Evolutionary conservation across 306 rosid species (phyloP), one percentile per base, ranked within the genome.

Genomic region (Geum urbanum): DNA sequence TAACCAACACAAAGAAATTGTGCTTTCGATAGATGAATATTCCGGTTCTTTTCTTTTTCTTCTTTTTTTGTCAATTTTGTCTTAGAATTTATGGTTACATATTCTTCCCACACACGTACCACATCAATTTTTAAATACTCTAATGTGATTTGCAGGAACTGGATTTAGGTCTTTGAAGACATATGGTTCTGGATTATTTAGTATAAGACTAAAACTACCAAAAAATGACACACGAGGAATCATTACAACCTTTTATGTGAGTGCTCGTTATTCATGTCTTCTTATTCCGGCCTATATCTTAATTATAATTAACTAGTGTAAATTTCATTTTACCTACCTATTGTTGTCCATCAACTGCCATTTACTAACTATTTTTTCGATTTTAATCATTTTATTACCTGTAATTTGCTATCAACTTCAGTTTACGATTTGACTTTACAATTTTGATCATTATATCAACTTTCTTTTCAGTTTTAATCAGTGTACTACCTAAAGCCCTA

Each of bases 211-310:
- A 8, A 69, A 27, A 49, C 72, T 69, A 50, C 63, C 72, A 19
- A 18, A 12, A 1, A 40, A 40, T 19, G 72, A 69, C 40, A 18
- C 72, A 7, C 39, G 50, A 35, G 48, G 62, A 37, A 40, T 69
- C 49, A 3, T 69, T 14, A 69, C 72, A 69, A 74, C 79, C 22
- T 81, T 77, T 12, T 74, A 81, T 46, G 82, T 81, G 60, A 44
- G 27, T 18, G 6, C 32, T 63, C 24, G 1, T 11, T 43, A 19
- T 41, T 19, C 44, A 2, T 3, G 18, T 7, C 1, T 41, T 41
- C 22, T 49, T 18, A n/a, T n/a, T n/a, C n/a, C n/a, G n/a, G n/a
- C n/a, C n/a, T n/a, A n/a, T n/a, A n/a, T n/a, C n/a, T n/a, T n/a
- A n/a, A n/a, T n/a, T n/a, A n/a, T n/a, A n/a, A n/a, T n/a, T n/a